Conservation (phyloP, 1,284 basidiomycete genomes). For the Termitomyces sp. region DNA sequence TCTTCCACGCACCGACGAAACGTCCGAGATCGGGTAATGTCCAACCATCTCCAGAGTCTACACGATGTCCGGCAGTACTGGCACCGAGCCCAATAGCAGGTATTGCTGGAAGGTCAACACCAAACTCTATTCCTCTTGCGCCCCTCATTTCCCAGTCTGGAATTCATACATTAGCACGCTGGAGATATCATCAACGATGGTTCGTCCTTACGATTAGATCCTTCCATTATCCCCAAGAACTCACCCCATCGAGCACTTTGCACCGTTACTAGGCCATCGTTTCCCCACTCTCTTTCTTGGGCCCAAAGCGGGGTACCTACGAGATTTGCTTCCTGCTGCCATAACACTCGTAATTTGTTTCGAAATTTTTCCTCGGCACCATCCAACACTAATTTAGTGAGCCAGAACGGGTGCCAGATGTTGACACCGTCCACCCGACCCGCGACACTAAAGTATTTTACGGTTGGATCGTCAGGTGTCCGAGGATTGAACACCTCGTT, state of each 20-base stretch:
- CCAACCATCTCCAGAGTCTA: constrained; percentile 44
- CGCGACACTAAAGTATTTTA: constrained; percentile 91
- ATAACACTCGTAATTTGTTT: constrained; percentile 29
- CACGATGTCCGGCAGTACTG: constrained; percentile 12
- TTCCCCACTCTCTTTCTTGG: constrained; percentile 70
- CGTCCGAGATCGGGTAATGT: constrained; percentile 55
- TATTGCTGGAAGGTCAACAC: constrained; percentile 53
- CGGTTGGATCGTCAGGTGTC: constrained; percentile 79
- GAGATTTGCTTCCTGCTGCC: constrained; percentile 23
- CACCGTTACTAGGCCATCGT: constrained; percentile 92
- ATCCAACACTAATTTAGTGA: constrained; percentile 93
- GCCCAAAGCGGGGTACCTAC: constrained; percentile 34
- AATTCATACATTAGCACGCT: neutral
- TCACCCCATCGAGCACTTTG: constrained; percentile 91
- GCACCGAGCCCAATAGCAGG: constrained; percentile 37
- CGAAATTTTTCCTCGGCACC: constrained; percentile 59
- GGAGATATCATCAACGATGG: neutral
- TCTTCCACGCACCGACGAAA: constrained; percentile 56
- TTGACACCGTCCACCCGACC: constrained; percentile 70
- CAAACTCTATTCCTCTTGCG: constrained; percentile 62
- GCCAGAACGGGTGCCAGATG: constrained; percentile 94
- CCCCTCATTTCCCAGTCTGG: constrained; percentile 92
- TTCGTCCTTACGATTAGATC: constrained; percentile 72
- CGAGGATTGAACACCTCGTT: constrained; percentile 86
- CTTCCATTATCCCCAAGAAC: constrained; percentile 86